A percentile compares a stretch with the other conserved stretches of the same genome.
Conservation (phyloP, 805 yeast species). For the Pichia gijzeniarum region DNA sequence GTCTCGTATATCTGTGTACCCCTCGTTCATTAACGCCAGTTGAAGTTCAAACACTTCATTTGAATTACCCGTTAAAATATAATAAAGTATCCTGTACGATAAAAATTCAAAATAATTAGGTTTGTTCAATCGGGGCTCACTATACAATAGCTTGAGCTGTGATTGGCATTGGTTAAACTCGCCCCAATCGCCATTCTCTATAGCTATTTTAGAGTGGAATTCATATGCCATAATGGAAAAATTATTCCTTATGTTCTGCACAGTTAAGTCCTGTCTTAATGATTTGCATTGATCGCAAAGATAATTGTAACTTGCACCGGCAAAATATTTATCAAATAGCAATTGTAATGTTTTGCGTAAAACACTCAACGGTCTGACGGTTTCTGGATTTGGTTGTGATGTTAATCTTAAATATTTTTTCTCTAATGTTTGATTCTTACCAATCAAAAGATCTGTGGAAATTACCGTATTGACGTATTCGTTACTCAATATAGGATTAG, state of each 20-base stretch:
- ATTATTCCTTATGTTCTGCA: constrained; percentile 74
- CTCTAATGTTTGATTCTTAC: constrained; percentile 60
- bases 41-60: constrained; percentile 46
- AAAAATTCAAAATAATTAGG: constrained; percentile 54
- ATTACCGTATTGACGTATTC: constrained; percentile 3
- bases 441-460: constrained; percentile 37
- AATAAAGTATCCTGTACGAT: constrained; percentile 67
- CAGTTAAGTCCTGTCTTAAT: constrained; percentile 86
- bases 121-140: constrained; percentile 21
- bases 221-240: constrained; percentile 80
- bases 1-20: constrained; percentile 9
- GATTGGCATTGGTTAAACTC: constrained; percentile 95
- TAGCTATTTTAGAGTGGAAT: constrained; percentile 79
- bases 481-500: constrained; percentile 13
- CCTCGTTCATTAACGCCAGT: constrained; percentile 17
- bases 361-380: constrained; percentile 67
- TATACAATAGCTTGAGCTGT: constrained; percentile 61
- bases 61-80: constrained; percentile 63
- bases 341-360: constrained; percentile 51
- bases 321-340: constrained; percentile 46
- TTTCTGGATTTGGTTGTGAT: constrained; percentile 81
- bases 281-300: constrained; percentile 88
- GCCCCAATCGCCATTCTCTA: constrained; percentile 78
- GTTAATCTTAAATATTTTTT: constrained; percentile 80
- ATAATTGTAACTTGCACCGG: constrained; percentile 60